Base-by-base conservation (phyloP, 73 alveolate species). In the Paramecium pentaurelia region DNA sequence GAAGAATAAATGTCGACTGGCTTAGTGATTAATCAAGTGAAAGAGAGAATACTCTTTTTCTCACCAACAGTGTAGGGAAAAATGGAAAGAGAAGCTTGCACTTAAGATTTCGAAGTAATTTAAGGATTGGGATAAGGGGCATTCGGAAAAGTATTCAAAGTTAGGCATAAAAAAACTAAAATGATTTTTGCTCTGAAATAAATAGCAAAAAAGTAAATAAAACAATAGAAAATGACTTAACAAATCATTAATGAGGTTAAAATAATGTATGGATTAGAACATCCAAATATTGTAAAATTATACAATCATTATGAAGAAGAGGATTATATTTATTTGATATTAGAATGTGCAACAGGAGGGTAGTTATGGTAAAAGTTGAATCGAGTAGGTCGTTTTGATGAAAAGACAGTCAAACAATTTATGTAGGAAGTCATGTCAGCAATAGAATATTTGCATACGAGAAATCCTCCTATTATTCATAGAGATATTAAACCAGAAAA, bases 341-440 rank as follows among this genome's bases (percentile, higher is more conserved):
- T 96, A 96, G 98, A 96, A 92, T 96, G 95, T 89, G 96, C 96
- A 25, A 60, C 96, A 14, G 97, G 97, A 73, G 99, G 99, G 6
- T 90, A 96, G 49, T 77, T 95, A 64, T 96, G 94, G 94, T 32
- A 89, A 9, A 89, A 89, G 25, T 9, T 89, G 27, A 89, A 77
- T 71, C 77, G 75, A 54, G 64, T 45, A 71, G 92, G 94, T 2
- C 86, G 94, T 40, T 89, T 89, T 42, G 94, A 89, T 89, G 94
- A 89, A 51, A 89, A 54, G 40, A 89, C 94, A 3, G 94, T 89
- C 92, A 95, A 95, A 95, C 93, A 60, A 94, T 95, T 28, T 59
- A 92, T 93, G 98, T 93, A 32, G 59, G 95, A 59, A 93, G 94
- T 89, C 86, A 93, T 93, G 86, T 94, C 75, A 93, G 94, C 94